phyloP scores from a whole-genome alignment of 1,284 basidiomycete genomes.

The Dichomitus squalens region DNA sequence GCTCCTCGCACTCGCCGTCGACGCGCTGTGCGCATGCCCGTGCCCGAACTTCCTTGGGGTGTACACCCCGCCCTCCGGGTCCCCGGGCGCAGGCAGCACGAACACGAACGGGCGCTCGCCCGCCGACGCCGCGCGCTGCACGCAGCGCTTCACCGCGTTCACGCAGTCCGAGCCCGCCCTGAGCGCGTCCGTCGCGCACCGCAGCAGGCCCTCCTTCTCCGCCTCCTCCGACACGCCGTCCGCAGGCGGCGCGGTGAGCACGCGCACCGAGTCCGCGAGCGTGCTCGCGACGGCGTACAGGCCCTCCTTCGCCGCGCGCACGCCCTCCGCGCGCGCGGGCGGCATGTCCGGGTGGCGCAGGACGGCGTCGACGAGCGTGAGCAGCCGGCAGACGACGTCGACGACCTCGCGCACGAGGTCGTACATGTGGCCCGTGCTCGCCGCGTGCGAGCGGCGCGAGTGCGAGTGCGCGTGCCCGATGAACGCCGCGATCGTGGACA shows the following conservation, averaged over 20 bases:
- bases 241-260: conserved; percentile 57
- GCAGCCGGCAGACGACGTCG: conserved; percentile 87
- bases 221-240: conserved; percentile 73
- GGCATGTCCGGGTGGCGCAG: conserved; percentile 69
- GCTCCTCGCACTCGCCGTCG: conserved; percentile 13
- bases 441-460: conserved; percentile 85
- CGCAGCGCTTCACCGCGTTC: conserved; percentile 77
- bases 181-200: conserved; percentile 84
- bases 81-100: conserved; percentile 53
- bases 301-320: conserved; percentile 76
- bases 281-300: conserved; percentile 85
- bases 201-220: conserved; percentile 76
- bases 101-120: conserved; percentile 67
- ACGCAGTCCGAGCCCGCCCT: conserved; percentile 91
- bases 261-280: conserved; percentile 88
- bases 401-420: conserved; percentile 94
- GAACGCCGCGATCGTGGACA: conserved; percentile 95
- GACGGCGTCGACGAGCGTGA: conserved; percentile 92
- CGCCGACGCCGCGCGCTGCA: conserved; percentile 52
- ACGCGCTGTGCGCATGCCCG: conserved; percentile 26
- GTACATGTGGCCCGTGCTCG: conserved; percentile 91
- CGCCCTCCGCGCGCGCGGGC: conserved; percentile 53
- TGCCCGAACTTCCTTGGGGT: conserved; percentile 49
- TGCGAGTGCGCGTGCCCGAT: conserved; percentile 97
- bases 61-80: conserved; percentile 45